Evolutionary conservation across 164 flowering plant genomes (phyloP), one percentile per base, ranked within the genome.

Genomic region (Magnolia sinica): DNA sequence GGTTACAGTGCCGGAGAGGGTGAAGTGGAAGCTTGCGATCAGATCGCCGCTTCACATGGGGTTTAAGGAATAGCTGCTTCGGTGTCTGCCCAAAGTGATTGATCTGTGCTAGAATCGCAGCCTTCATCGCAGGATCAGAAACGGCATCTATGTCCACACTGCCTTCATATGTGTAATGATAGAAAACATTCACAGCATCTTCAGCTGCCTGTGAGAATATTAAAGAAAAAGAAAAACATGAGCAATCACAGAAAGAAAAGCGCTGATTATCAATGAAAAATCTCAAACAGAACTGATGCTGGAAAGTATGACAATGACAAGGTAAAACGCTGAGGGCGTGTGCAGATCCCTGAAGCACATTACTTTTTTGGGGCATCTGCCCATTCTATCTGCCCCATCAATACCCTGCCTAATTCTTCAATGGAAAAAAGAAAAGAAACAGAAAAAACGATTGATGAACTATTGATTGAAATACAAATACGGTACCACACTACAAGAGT

Each of bases 61-160:
- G 89, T 80, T 93, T 94, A 49, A 74, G 89, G 82, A 96, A 94
- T 23, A 96, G 84, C 83, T 96, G 98, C 83, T 94, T 94, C 1
- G 99, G 99, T 14, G 98, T 96, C 85, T 96, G 98, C 24, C 99
- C 99, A 81, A 96, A 96, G 84, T 96, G 98, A 77, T 96, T 96
- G 61, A 96, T 96, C 76, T 96, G 99, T 14, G 99, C 99, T 37
- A 96, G 85, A 82, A 96, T 94, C 65, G 99, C 91, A n/a, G 98
- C 97, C 82, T 96, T 96, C 98, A 96, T 88, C 51, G 98, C 92
- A 78, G 99, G 96, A 83, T 96, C 99, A 49, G 91, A 85, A 58
- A 96, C 96, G 1, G 98, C 86, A 83, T 96, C 99, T 66, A 96
- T 94, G 79, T 96, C 99, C 79, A 96, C 99, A 75, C 89, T 96